phyloP scores from a whole-genome alignment of 208 protist species.

The Acanthamoeba rhysodes region DNA sequence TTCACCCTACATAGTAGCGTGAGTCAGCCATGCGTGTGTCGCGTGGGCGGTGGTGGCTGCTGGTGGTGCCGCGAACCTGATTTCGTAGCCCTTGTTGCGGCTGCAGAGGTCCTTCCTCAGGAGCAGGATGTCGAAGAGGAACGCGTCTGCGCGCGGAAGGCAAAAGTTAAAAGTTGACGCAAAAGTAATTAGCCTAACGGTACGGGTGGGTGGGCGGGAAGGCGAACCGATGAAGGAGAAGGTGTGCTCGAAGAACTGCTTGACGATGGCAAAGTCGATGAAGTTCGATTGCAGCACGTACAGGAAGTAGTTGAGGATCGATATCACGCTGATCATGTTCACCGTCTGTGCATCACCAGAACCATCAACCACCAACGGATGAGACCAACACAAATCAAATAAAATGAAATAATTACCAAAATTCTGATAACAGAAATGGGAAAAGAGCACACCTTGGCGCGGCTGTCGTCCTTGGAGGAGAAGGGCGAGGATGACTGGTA shows the following conservation, averaged over 20 bases:
- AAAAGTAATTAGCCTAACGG: background rate
- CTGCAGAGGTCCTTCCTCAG: constrained; percentile 65
- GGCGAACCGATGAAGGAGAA: constrained; percentile 65
- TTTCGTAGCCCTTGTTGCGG: constrained; percentile 50
- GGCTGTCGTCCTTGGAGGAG: constrained; percentile 55
- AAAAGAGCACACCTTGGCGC: background rate
- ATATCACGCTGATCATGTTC: constrained; percentile 65
- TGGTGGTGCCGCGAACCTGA: background rate
- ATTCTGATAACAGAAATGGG: background rate
- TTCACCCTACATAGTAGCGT: constrained; percentile 16
- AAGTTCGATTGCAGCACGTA: constrained; percentile 50
- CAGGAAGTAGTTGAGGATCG: constrained; percentile 64
- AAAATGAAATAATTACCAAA: too few species aligned
- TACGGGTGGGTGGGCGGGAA: too few species aligned
- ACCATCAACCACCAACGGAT: background rate
- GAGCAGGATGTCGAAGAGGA: constrained; percentile 71
- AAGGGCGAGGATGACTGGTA: constrained; percentile 44
- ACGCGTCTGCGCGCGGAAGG: background rate
- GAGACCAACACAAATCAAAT: background rate
- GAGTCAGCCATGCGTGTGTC: too few species aligned
- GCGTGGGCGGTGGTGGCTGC: too few species aligned
- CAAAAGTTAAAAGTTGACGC: background rate
- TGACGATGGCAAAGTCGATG: constrained; percentile 62
- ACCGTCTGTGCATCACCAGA: background rate
- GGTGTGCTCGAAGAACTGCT: constrained; percentile 73